Evolutionary conservation across 306 rosid genomes (phyloP).

Genomic region (Mimosa pudica): DNA sequence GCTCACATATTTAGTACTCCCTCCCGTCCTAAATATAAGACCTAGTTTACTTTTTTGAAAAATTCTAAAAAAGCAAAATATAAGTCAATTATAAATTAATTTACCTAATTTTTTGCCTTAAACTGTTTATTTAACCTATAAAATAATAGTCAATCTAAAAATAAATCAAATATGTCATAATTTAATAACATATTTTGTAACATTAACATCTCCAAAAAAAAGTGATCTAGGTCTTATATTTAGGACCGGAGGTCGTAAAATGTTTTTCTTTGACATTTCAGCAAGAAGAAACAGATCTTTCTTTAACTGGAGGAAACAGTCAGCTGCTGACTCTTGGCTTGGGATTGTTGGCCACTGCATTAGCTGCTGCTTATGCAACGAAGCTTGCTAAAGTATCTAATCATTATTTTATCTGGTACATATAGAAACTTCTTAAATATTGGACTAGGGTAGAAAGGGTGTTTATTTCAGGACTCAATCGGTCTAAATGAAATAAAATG

Average conservation of each 20-base stretch:
- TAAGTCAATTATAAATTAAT: too few relatives aligned
- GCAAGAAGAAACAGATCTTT: conserved; percentile 89
- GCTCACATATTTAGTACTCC: conserved; percentile 14
- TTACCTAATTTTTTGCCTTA: too few relatives aligned
- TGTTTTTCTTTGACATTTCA: conserved; percentile 48
- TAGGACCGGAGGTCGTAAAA: too few relatives aligned
- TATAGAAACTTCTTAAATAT: neutral
- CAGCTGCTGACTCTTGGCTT: conserved; percentile 80
- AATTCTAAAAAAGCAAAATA: too few relatives aligned
- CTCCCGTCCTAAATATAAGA: too few relatives aligned
- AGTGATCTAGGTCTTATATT: too few relatives aligned
- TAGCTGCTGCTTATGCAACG: conserved; percentile 89
- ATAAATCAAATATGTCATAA: too few relatives aligned
- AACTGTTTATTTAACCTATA: too few relatives aligned
- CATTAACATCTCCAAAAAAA: too few relatives aligned
- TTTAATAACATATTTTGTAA: too few relatives aligned
- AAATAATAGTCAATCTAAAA: too few relatives aligned
- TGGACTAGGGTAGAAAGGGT: neutral
- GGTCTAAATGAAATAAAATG: neutral
- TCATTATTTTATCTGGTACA: conserved; percentile 5
- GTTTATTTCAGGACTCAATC: neutral
- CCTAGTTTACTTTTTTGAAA: too few relatives aligned
- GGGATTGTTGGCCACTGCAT: conserved; percentile 79
- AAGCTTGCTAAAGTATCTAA: conserved; percentile 79
- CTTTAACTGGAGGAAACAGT: conserved; percentile 70